Base-by-base conservation (phyloP, 2,329 filamentous ascomycete genomes). In the Amauroascus verrucosus region DNA sequence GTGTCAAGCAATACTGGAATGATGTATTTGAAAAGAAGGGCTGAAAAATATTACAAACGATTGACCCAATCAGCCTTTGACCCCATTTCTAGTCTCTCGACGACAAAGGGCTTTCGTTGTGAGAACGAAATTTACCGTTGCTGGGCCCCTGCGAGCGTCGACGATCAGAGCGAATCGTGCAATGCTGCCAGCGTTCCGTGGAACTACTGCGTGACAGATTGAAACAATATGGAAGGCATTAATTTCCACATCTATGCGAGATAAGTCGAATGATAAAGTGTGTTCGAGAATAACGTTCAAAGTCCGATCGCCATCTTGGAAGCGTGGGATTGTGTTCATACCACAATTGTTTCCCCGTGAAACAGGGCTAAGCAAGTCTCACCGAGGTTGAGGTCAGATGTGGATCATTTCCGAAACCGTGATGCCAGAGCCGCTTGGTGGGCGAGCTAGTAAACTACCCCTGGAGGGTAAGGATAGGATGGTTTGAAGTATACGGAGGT, bases 1-100 rank as follows among this genome's bases (percentile, higher is more conserved):
- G 60, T 7, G 64, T 66, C 26, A 63, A 60, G 57, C 49, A 60
- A 6, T 70, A 70, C 53, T 71, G 65, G 63, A 60, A 66, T 43
- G 63, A 63, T 7, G 62, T 70, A 9, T 71, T 68, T 58, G 53
- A 51, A 13, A 46, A 50, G 40, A 40, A 44, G 40, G n/a, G 37
- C 44, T 48, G 46, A 46, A 37, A 30, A 20, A 18, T 33, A 6
- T 5, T 8, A 24, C 2, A 24, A 14, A 14, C 16, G 1, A 6
- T 35, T 22, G 28, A 18, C 18, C 7, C 14, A 30, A 28, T 16
- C 14, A 13, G 14, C 13, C 11, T 28, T 45, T 18, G 20, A 20
- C 9, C 20, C 13, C 7, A 47, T 22, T 45, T 13, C 14, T 6
- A 4, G 8, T 35, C 11, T 11, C 30, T 32, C 6, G 30, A 32